Percentiles rank a stretch among this genome's conserved stretches.
These are phyloP conservation scores for Arthroderma uncinatum DNA, from an alignment of 2,329 filamentous ascomycete genomes.

Conservation along the genomic window DNA sequence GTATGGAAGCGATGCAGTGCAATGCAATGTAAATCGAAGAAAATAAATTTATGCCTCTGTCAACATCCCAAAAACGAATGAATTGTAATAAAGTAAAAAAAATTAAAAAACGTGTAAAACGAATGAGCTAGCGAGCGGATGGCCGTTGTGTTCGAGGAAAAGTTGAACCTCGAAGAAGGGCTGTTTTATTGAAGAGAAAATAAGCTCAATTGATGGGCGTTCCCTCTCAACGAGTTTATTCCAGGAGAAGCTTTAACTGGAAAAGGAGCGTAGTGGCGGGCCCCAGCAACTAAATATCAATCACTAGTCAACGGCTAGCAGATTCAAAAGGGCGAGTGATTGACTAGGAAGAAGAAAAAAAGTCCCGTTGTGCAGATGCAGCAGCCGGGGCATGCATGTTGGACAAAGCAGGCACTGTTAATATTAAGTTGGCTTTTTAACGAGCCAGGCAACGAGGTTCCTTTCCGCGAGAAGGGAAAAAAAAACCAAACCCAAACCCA, in stretches of 20 bases:
- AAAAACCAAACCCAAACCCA: background rate
- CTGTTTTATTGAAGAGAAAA: background rate
- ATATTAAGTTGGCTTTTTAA: background rate
- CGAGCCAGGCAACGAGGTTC: conserved; percentile 2
- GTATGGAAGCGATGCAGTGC: background rate
- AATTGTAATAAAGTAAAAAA: background rate
- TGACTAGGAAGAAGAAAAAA: background rate
- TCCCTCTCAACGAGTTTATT: background rate
- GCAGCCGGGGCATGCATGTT: background rate
- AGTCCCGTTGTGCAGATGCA: background rate
- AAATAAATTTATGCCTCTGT: background rate
- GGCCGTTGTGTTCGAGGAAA: background rate
- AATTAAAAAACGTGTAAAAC: background rate
- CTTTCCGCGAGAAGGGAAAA: background rate
- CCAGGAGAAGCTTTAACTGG: background rate
- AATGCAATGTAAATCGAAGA: too few relatives aligned
- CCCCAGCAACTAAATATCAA: background rate
- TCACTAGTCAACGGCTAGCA: background rate
- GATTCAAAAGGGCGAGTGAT: background rate
- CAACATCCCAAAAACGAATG: background rate
- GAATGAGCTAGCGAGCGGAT: background rate
- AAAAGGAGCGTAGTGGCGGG: conserved; percentile 1
- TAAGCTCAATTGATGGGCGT: background rate
- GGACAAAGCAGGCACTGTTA: background rate
- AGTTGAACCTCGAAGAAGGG: background rate